Evolutionary conservation across 2,329 filamentous ascomycete species (phyloP).

Genomic region (Diplodia intermedia): DNA sequence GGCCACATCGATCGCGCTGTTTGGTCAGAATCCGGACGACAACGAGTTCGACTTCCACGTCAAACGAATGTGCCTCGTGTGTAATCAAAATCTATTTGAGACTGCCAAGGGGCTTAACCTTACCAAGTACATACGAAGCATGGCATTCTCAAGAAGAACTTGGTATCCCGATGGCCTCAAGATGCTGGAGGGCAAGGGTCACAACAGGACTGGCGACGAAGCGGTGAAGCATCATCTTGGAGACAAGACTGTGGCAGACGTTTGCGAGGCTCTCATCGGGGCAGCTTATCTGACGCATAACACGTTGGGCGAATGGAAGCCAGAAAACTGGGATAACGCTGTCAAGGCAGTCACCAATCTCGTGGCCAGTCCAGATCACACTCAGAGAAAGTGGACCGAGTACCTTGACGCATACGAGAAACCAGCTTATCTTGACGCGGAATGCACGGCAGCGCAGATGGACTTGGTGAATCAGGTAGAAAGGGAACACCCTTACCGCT

Average conservation of each 20-base stretch:
- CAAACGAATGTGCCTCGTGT: conserved; percentile 86
- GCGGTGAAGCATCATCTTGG: conserved; percentile 70
- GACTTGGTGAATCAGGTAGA: conserved; percentile 72
- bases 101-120: conserved; percentile 71
- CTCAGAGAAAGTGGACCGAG: conserved; percentile 71
- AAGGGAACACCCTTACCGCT: conserved; percentile 66
- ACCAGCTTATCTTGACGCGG: conserved; percentile 72
- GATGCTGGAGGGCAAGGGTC: conserved; percentile 74
- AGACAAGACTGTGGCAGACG: conserved; percentile 92
- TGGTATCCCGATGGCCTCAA: conserved; percentile 89
- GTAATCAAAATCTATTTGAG: conserved; percentile 88
- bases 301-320: conserved; percentile 49
- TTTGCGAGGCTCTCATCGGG: conserved; percentile 92
- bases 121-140: conserved; percentile 81
- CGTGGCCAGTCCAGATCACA: conserved; percentile 73
- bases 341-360: conserved; percentile 72
- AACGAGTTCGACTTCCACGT: conserved; percentile 90
- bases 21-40: conserved; percentile 74
- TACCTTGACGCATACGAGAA: conserved; percentile 73
- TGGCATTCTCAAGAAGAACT: conserved; percentile 72
- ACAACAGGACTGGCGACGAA: conserved; percentile 54
- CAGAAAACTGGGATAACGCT: conserved; percentile 64
- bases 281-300: conserved; percentile 72
- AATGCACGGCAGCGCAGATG: conserved; percentile 69
- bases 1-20: conserved; percentile 89